Base-by-base conservation (phyloP, 495 filamentous ascomycete genomes). In the Penicillium antarcticum region DNA sequence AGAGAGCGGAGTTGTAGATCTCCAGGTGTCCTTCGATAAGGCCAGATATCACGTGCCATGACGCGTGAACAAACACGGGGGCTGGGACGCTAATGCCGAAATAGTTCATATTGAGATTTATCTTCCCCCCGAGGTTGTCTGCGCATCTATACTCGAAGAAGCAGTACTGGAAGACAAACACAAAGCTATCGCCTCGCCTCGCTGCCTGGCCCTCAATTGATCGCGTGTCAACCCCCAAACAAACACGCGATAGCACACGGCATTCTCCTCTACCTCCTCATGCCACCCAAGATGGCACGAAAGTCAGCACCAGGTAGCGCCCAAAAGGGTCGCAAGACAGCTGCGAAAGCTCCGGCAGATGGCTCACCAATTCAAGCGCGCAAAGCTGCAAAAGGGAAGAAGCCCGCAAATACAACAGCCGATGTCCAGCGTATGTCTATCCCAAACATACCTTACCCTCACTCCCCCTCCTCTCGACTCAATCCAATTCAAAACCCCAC, bases 381-480 rank as follows among this genome's bases (percentile, higher is more conserved):
- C 56, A 65, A 63, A 40, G 36, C 56, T 9, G 6, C 26, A 9
- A 14, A 53, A 51, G 4, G 58, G 37, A 32, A 46, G 26, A 16
- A 54, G 52, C 38, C 7, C 31, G 53, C 56, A 16, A 73, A 72
- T 46, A 55, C 47, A 31, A 37, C 63, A 5, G 39, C 55, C 5
- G 57, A 69, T 58, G 62, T 77, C 35, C 69, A 75, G 58, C 73
- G 72, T 76, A 67, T 29, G 69, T 65, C 16, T 18, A 45, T 33
- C 19, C 31, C 18, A 34, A 31, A 45, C 43, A 23, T 23, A 23
- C 32, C 33, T 37, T 23, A 17, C 32, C 13, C 17, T 23, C 29
- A 42, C 23, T 19, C 23, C 42, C 23, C 17, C 18, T 13, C 40
- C 42, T 19, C 10, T 21, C n/a, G 10, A 40, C 31, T 2, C 14